Evolutionary conservation across 163 green algal genomes (phyloP), one percentile per base, ranked within the genome.

Genomic region (Coccomyxa subellipsoidea): DNA sequence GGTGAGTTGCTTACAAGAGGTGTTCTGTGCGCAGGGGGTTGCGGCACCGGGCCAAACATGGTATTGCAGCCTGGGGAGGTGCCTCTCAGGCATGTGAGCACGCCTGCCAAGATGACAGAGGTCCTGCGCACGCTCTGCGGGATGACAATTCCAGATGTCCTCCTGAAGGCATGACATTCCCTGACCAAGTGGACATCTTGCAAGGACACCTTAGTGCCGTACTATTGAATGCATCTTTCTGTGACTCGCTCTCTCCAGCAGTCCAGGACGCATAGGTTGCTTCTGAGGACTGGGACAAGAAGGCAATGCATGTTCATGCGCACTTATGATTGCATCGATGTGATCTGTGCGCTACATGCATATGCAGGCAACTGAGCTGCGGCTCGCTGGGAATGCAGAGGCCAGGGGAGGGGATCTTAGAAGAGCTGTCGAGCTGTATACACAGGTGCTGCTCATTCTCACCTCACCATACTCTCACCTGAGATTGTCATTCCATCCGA

Each of bases 21-120:
- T 23, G 9, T 39, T n/a, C 34, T 2, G 29, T 29, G 18, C 25
- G 54, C 73, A 86, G 83, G 78, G 32, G 83, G 85, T 7, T 93
- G 89, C 39, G 89, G 90, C 38, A 88, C 69, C 27, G 90, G 90
- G 6, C 90, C 89, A 31, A 92, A 92, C 66, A 79, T 92, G 73
- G 77, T 85, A 0, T 27, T 93, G 4, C 39, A 87, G 32, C 85
- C 89, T 7, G 54, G 79, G 36, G 85, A 54, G 7, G 35, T 84
- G 10, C 75, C 80, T 32, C 77, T 91, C 39, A 83, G 79, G 15
- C 87, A 91, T 54, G 81, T 92, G 2, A 77, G 71, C 53, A 91
- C 87, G n/a, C 77, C 88, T 35, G 54, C 79, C n/a, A 87, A 85
- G 32, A 59, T 90, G 32, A 69, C 79, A 29, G 81, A 88, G 23